These are phyloP conservation scores for Cryptococcus sp. DNA, from an alignment of 1,284 basidiomycete genomes.

Conservation along the genomic window DNA sequence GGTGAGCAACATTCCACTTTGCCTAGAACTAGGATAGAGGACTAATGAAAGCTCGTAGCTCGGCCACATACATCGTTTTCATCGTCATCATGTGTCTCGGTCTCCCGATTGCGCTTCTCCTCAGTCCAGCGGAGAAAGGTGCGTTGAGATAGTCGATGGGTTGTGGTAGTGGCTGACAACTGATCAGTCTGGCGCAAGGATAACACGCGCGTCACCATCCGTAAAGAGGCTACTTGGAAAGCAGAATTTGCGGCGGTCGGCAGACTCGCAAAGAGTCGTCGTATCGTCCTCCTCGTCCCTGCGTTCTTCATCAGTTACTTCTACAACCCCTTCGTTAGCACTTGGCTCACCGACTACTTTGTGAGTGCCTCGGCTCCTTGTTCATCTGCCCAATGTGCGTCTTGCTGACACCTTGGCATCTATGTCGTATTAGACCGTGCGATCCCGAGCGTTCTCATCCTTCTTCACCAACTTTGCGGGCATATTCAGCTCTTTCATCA, in stretches of 20 bases:
- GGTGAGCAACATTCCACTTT: slow-evolving; percentile 12
- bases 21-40: background rate
- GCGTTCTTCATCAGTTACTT: slow-evolving; percentile 39
- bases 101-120: slow-evolving; percentile 30
- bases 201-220: slow-evolving; percentile 23
- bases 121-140: slow-evolving; percentile 32
- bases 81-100: slow-evolving; percentile 41
- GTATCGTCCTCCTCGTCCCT: slow-evolving; percentile 32
- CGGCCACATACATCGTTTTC: slow-evolving; percentile 39
- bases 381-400: background rate
- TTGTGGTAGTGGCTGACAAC: slow-evolving; percentile 6
- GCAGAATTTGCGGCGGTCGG: slow-evolving; percentile 29
- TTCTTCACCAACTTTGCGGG: slow-evolving; percentile 41
- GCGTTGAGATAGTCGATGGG: background rate
- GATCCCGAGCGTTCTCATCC: slow-evolving; percentile 37
- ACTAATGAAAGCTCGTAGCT: slow-evolving; percentile 13
- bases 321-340: slow-evolving; percentile 35
- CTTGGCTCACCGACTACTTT: slow-evolving; percentile 37
- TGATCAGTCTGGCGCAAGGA: slow-evolving; percentile 32
- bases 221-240: slow-evolving; percentile 18
- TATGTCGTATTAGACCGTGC: slow-evolving; percentile 27
- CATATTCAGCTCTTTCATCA: slow-evolving; percentile 34
- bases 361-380: slow-evolving; percentile 15
- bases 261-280: slow-evolving; percentile 19
- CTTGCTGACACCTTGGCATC: background rate